These are phyloP conservation scores for Ogataea nakhonphanomensis DNA, from an alignment of 805 yeast species.

Conservation along the genomic window DNA sequence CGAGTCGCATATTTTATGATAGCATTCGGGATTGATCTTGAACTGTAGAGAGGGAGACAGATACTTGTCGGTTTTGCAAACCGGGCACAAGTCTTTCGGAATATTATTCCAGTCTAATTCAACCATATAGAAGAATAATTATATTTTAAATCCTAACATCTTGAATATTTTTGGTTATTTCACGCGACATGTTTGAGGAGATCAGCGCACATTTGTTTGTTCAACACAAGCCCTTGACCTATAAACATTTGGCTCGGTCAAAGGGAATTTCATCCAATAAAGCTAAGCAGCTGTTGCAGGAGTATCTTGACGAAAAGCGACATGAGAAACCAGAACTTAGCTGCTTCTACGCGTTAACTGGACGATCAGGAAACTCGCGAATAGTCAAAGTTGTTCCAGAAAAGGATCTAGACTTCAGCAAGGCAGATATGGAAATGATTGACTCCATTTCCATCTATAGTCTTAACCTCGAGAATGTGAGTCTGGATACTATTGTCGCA, in stretches of 20 bases:
- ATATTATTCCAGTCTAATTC: conserved; percentile 35
- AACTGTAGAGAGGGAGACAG: conserved; percentile 90
- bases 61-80: conserved; percentile 93
- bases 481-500: conserved; percentile 21
- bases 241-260: conserved; percentile 22
- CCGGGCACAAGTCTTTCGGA: conserved; percentile 70
- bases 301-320: conserved; percentile 20
- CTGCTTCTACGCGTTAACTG: conserved; percentile 16
- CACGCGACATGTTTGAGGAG: conserved; percentile 14
- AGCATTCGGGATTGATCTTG: conserved; percentile 94
- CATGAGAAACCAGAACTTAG: conserved; percentile 12
- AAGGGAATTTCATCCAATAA: conserved; percentile 16
- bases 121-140: conserved; percentile 22
- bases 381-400: conserved; percentile 14
- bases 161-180: conserved; percentile 1
- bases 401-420: conserved; percentile 15
- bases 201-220: conserved; percentile 18
- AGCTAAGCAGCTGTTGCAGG: conserved; percentile 22
- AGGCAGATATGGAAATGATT: conserved; percentile 15
- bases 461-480: conserved; percentile 18
- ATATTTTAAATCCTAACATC: neutral
- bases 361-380: conserved; percentile 11
- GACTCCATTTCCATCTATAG: conserved; percentile 23
- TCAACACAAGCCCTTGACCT: conserved; percentile 27
- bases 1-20: conserved; percentile 94